Base-by-base conservation (phyloP, 495 filamentous ascomycete species). In the Xylaria scruposa region DNA sequence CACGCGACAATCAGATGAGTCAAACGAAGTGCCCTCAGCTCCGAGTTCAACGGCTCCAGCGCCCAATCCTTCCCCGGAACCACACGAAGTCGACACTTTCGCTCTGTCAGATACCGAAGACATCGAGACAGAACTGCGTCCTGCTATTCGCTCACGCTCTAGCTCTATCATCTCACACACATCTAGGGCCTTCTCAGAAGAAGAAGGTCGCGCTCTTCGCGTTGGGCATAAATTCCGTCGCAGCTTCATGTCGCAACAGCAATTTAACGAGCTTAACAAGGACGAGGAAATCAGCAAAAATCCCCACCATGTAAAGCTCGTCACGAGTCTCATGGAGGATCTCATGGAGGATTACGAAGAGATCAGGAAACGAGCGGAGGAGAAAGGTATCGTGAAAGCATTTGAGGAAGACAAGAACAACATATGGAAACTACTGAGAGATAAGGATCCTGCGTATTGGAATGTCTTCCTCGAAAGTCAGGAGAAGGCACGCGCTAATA, bases 171-270 rank as follows among this genome's bases (percentile, higher is more conserved):
- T 96, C 56, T 94, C 91, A 12, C 86, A 97, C 26, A 90, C 91
- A 61, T 92, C 93, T 26, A 91, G 90, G 62, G 92, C 91, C 29
- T 89, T 95, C 61, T 90, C 91, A 13, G 87, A 93, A 56, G 96
- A 99, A 82, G 96, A 99, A 86, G 96, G 92, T 58, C 92, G 91
- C 47, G 89, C 95, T 71, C 92, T 97, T 75, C 92, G 94, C 29
- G 88, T 94, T 13, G 93, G 94, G 19, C 93, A 97, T 77, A 88
- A 91, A 72, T 86, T 97, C 70, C 90, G 93, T 24, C 88, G 90
- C 2, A 92, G 77, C 47, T 78, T 84, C 42, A 77, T 84, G 65
- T 83, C 82, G 68, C 80, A 80, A 10, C 85, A 87, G 61, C 78
- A 88, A 60, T 82, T 82, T 58, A 73, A 83, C 24, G 71, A 81